Base-by-base conservation (phyloP, 2,329 filamentous ascomycete species). In the Fusarium nurragi region DNA sequence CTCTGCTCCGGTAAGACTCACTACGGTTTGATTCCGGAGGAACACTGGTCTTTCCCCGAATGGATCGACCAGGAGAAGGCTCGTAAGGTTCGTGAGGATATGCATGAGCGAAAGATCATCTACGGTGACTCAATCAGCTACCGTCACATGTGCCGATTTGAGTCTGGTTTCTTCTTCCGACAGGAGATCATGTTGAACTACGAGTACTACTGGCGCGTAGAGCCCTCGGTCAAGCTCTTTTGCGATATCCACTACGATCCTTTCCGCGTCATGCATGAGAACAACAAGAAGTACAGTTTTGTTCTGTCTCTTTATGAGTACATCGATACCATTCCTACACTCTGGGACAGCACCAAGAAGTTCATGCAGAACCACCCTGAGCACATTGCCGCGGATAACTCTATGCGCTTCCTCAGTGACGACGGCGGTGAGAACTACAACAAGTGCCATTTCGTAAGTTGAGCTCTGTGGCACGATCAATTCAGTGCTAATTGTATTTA, bases 151-250 rank as follows among this genome's bases (percentile, higher is more conserved):
- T 99, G 95, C 80, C 92, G 95, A 67, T 99, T 97, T 76, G 95
- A 99, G 80, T 98, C 94, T 9, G 95, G 95, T 36, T 99, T 99
- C 85, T 99, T 99, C 86, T 99, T 98, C 88, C 93, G 91, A 62
- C 95, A 99, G 77, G 86, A 88, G 26, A 81, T 97, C 69, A 94
- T 99, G 92, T 81, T 92, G 77, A 93, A 98, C 77, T 99, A 97
- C 79, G 95, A 99, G 76, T 99, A 93, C 87, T 99, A 99, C 86
- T 99, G 95, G 95, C 92, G 96, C 70, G 95, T 99, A 14, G 95
- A 99, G 84, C 95, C 95, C 71, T 95, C 92, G 79, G 89, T 99
- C 76, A 92, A 98, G 83, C 90, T 99, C 63, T 97, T 88, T 85
- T 99, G 95, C 80, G 95, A 99, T 76, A 86, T 99, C 74, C 86